Evolutionary conservation across 805 yeast species (phyloP).

Genomic region (Yarrowia divulgata): DNA sequence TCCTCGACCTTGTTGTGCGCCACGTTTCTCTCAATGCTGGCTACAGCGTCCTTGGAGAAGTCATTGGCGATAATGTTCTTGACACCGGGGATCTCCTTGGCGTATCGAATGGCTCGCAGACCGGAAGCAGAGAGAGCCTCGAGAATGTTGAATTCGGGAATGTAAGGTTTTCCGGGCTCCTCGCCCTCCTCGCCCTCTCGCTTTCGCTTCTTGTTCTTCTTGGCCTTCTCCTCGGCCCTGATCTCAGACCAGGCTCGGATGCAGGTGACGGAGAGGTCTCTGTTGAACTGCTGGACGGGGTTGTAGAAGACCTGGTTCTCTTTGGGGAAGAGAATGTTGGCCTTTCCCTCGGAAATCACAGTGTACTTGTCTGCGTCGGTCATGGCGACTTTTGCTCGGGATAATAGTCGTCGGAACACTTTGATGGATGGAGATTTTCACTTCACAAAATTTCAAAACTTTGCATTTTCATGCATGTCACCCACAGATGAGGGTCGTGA

Average conservation of each 20-base stretch:
- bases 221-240: slow-evolving; percentile 54
- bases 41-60: slow-evolving; percentile 82
- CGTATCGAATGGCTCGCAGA: slow-evolving; percentile 89
- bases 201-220: slow-evolving; percentile 42
- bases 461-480: slow-evolving; percentile 29
- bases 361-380: slow-evolving; percentile 40
- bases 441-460: slow-evolving; percentile 26
- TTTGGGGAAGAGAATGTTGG: slow-evolving; percentile 81
- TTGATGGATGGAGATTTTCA: slow-evolving; percentile 25
- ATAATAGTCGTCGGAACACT: slow-evolving; percentile 33
- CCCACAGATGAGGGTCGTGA: background rate
- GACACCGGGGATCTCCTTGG: slow-evolving; percentile 83
- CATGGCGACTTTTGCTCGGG: slow-evolving; percentile 34
- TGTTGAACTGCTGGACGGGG: slow-evolving; percentile 94
- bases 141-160: slow-evolving; percentile 59
- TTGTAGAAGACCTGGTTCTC: slow-evolving; percentile 89
- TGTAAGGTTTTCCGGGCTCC: slow-evolving; percentile 53
- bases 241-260: slow-evolving; percentile 85
- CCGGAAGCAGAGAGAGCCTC: slow-evolving; percentile 98
- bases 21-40: slow-evolving; percentile 75
- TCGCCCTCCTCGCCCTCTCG: slow-evolving; percentile 34
- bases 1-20: slow-evolving; percentile 65
- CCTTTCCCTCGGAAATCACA: slow-evolving; percentile 72
- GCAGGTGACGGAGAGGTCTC: slow-evolving; percentile 86
- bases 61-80: slow-evolving; percentile 87